These are phyloP conservation scores for Arthrobotrys entomopaga DNA, from an alignment of 2,329 filamentous ascomycete genomes.

Conservation along the genomic window DNA sequence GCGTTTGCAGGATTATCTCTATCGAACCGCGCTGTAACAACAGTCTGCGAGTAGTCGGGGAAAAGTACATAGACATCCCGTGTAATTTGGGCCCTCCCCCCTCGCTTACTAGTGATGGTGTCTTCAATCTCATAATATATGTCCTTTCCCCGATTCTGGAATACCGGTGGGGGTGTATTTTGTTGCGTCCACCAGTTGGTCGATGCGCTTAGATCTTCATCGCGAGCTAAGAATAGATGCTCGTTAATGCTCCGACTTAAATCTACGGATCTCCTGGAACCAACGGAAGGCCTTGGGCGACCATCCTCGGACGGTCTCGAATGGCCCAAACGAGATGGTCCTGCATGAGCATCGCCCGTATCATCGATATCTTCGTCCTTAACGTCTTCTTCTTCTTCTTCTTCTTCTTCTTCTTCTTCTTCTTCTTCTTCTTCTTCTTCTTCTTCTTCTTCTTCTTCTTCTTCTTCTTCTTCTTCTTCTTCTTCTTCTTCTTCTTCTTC, in stretches of 20 bases:
- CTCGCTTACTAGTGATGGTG: conserved; percentile 74
- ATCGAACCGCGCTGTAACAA: conserved; percentile 83
- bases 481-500: conserved; percentile 42
- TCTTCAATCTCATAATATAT: conserved; percentile 85
- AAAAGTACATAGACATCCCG: conserved; percentile 89
- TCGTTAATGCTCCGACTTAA: conserved; percentile 79
- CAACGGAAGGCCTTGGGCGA: conserved; percentile 34
- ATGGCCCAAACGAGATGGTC: conserved; percentile 12
- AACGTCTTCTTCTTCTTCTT: conserved; percentile 32
- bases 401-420: conserved; percentile 33
- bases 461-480: conserved; percentile 32
- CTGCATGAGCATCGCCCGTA: conserved; percentile 56
- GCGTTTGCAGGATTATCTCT: conserved; percentile 77
- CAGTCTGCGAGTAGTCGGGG: conserved; percentile 94
- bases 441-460: conserved; percentile 38
- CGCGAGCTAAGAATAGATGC: conserved; percentile 77
- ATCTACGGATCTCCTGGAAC: conserved; percentile 73
- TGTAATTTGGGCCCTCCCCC: conserved; percentile 76
- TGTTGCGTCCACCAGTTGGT: conserved; percentile 89
- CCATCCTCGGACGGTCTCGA: conserved; percentile 37
- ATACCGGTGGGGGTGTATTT: conserved; percentile 79
- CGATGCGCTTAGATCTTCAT: conserved; percentile 79
- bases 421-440: conserved; percentile 43
- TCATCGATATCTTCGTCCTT: conserved; percentile 30
- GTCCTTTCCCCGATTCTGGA: conserved; percentile 80